Percentiles rank a stretch among this genome's conserved stretches.
Conservation (phyloP, 768 basidiomycete genomes). For the Xerocomellus intermedius region DNA sequence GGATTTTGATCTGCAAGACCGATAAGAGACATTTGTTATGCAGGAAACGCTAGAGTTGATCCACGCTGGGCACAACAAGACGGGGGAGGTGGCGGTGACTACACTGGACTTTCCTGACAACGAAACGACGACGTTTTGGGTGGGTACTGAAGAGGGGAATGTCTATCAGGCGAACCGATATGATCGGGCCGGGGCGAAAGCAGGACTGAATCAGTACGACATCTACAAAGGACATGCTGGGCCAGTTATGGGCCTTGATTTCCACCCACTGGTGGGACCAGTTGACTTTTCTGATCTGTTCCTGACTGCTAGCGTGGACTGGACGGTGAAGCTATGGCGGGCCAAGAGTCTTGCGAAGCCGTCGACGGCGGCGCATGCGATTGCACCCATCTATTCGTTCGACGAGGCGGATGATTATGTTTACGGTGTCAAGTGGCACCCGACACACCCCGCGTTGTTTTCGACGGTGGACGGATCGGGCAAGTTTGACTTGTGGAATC, state of each 20-base stretch:
- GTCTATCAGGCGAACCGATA: constrained; percentile 96
- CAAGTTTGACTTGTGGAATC: constrained; percentile 95
- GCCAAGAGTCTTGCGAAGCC: constrained; percentile 76
- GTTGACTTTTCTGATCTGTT: constrained; percentile 97
- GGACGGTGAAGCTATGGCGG: constrained; percentile 98
- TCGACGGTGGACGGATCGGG: constrained; percentile 93
- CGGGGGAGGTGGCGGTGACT: constrained; percentile 94
- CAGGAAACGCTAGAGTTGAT: constrained; percentile 93
- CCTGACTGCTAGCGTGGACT: constrained; percentile 90
- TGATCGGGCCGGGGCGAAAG: constrained; percentile 95
- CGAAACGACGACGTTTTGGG: constrained; percentile 96
- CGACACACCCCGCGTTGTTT: constrained; percentile 90
- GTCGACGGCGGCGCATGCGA: constrained; percentile 49
- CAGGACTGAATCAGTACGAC: constrained; percentile 90
- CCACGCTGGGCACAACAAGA: constrained; percentile 92
- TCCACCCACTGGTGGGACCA: constrained; percentile 88
- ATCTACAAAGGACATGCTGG: constrained; percentile 92
- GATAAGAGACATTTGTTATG: not conserved
- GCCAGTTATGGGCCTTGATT: constrained; percentile 91
- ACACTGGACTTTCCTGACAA: constrained; percentile 92
- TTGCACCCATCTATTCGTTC: constrained; percentile 87
- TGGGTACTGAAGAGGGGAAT: constrained; percentile 97
- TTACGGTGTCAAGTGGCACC: constrained; percentile 98
- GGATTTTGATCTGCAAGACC: not conserved
- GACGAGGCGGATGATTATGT: constrained; percentile 99